Conservation (phyloP, 257 asterid species). For the Ehretia macrophylla region DNA sequence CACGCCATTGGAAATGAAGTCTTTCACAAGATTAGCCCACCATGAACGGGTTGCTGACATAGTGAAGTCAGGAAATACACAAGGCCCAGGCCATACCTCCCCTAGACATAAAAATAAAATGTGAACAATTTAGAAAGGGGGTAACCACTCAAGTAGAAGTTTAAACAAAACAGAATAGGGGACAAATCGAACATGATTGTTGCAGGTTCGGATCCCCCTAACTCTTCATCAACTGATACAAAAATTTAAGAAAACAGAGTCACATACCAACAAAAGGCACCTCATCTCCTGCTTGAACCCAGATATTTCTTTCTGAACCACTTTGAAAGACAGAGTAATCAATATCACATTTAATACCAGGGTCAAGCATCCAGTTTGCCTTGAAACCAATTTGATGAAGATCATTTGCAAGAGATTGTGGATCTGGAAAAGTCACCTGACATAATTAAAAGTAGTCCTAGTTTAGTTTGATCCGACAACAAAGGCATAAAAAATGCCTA, state of each 20-base stretch:
- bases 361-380: slow-evolving; percentile 99
- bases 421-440: slow-evolving; percentile 84
- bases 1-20: slow-evolving; percentile 73
- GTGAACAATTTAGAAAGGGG: too few relatives aligned
- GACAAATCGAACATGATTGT: neutral
- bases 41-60: slow-evolving; percentile 73
- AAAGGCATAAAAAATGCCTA: too few relatives aligned
- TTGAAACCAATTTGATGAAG: slow-evolving; percentile 82
- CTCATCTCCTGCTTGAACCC: too few relatives aligned
- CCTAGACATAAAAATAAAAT: slow-evolving; percentile 39
- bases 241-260: too few relatives aligned
- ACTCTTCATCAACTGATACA: slow-evolving; percentile 74
- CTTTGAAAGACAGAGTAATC: slow-evolving; percentile 80
- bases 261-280: too few relatives aligned
- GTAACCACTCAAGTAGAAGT: too few relatives aligned
- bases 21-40: slow-evolving; percentile 93
- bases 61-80: slow-evolving; percentile 94
- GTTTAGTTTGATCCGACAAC: too few relatives aligned
- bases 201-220: slow-evolving; percentile 71
- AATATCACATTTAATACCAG: slow-evolving; percentile 82
- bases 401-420: slow-evolving; percentile 61
- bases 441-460: too few relatives aligned
- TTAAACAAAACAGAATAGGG: too few relatives aligned
- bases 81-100: slow-evolving; percentile 98
- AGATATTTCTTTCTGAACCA: too few relatives aligned